Percentiles rank a stretch among this genome's conserved stretches.
phyloP scores from a whole-genome alignment of 371 early-diverging fungal species.

The Mucor indicus region DNA sequence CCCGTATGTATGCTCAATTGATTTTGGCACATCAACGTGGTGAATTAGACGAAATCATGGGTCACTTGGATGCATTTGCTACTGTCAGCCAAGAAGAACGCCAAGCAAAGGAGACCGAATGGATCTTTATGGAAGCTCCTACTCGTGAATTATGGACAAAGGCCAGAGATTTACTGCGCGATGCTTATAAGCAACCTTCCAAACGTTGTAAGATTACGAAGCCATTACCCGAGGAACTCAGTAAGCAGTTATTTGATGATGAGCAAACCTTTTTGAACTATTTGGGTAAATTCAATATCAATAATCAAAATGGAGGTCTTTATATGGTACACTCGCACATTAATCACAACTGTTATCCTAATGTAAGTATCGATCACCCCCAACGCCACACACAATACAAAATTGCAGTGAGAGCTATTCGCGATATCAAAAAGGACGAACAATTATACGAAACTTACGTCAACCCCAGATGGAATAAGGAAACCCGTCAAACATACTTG shows the following conservation, averaged over 20 bases:
- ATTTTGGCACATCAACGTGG: constrained; percentile 57
- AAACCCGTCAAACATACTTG: constrained; percentile 55
- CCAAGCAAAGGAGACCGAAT: constrained; percentile 63
- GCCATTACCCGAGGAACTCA: constrained; percentile 47
- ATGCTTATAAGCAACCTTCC: constrained; percentile 47
- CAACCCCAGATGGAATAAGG: constrained; percentile 64
- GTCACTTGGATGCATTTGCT: constrained; percentile 61
- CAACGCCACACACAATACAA: constrained; percentile 48
- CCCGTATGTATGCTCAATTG: constrained; percentile 57
- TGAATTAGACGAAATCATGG: constrained; percentile 47
- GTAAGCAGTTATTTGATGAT: constrained; percentile 48
- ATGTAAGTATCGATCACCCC: constrained; percentile 55
- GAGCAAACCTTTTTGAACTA: constrained; percentile 58
- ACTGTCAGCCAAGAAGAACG: constrained; percentile 64
- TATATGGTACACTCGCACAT: constrained; percentile 62
- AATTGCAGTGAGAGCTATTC: constrained; percentile 51
- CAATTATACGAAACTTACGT: constrained; percentile 62
- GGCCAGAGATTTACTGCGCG: constrained; percentile 41
- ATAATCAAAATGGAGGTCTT: constrained; percentile 68
- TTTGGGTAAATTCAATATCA: constrained; percentile 66
- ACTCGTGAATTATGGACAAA: constrained; percentile 55
- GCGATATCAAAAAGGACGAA: constrained; percentile 57
- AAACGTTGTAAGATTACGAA: constrained; percentile 53
- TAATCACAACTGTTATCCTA: constrained; percentile 59
- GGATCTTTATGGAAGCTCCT: constrained; percentile 62